Percentiles rank a stretch among this genome's conserved stretches.
These are phyloP conservation scores for Serendipita sp. DNA, from an alignment of 768 basidiomycete genomes.

Conservation along the genomic window DNA sequence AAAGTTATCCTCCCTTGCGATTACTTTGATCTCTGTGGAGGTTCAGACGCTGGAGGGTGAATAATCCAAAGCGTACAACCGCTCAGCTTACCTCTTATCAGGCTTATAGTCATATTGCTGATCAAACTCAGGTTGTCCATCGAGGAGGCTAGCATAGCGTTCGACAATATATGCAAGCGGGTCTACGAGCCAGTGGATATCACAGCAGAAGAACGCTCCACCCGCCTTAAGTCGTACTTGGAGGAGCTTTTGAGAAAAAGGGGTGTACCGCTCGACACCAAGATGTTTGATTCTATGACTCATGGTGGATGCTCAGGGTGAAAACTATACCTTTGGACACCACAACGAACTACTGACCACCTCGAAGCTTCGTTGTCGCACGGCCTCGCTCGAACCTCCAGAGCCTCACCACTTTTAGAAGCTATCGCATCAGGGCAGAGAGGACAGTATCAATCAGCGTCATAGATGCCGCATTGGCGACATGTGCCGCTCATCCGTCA, in stretches of 20 bases:
- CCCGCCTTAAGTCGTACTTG: neutral
- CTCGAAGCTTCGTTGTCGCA: neutral
- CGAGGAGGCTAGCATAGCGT: neutral
- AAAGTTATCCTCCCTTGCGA: conserved; percentile 13
- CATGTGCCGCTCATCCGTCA: neutral
- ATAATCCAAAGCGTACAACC: neutral
- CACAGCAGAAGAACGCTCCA: neutral
- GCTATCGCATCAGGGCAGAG: neutral
- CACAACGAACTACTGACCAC: neutral
- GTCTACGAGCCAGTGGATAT: neutral
- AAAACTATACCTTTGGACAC: neutral
- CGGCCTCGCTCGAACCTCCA: neutral
- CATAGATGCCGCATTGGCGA: neutral
- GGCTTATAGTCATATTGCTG: conserved; percentile 9
- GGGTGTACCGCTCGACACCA: neutral
- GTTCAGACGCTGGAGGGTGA: conserved; percentile 17
- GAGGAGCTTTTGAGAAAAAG: neutral
- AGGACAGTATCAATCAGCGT: neutral
- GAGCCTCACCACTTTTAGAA: neutral
- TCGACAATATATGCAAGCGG: neutral
- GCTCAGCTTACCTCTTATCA: neutral
- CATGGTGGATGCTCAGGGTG: neutral
- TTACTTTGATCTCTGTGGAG: conserved; percentile 18
- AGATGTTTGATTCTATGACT: neutral
- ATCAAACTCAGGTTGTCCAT: conserved; percentile 3